Percentiles rank a stretch among this genome's conserved stretches.
Conservation (phyloP, 2,329 filamentous ascomycete species). For the Penicillium verrucosum region DNA sequence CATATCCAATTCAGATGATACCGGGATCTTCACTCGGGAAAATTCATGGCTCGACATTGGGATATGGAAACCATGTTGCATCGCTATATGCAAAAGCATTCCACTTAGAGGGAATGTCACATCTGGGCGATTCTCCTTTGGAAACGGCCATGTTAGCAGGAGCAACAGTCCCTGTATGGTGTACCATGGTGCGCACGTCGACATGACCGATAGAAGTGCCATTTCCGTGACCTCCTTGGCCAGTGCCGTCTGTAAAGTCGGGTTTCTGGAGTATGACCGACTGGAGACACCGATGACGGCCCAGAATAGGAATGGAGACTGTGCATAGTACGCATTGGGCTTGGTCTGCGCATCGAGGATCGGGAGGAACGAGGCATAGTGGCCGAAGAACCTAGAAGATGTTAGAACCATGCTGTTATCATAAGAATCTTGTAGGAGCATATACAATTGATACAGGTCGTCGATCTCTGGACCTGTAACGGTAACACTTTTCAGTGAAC, state of each 20-base stretch:
- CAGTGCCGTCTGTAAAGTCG: slow-evolving; percentile 37
- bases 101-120: slow-evolving; percentile 38
- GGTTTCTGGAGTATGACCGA: slow-evolving; percentile 38
- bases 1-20: slow-evolving; percentile 35
- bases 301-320: slow-evolving; percentile 83
- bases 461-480: slow-evolving; percentile 37
- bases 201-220: slow-evolving; percentile 35
- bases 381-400: slow-evolving; percentile 35
- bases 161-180: slow-evolving; percentile 39
- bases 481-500: slow-evolving; percentile 30
- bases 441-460: slow-evolving; percentile 37
- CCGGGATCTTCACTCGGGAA: slow-evolving; percentile 32
- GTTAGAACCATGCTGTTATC: neutral
- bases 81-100: slow-evolving; percentile 41
- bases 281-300: slow-evolving; percentile 50
- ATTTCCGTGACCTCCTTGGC: slow-evolving; percentile 35
- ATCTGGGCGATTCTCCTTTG: slow-evolving; percentile 35
- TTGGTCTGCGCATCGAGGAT: slow-evolving; percentile 49
- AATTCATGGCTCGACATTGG: slow-evolving; percentile 45
- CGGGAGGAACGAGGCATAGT: slow-evolving; percentile 40
- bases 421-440: neutral
- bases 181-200: slow-evolving; percentile 31
- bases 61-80: slow-evolving; percentile 44
- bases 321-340: slow-evolving; percentile 71
- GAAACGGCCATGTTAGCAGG: slow-evolving; percentile 42